Base-by-base conservation (phyloP, 2,329 filamentous ascomycete species). In the Fusarium sublunatum region DNA sequence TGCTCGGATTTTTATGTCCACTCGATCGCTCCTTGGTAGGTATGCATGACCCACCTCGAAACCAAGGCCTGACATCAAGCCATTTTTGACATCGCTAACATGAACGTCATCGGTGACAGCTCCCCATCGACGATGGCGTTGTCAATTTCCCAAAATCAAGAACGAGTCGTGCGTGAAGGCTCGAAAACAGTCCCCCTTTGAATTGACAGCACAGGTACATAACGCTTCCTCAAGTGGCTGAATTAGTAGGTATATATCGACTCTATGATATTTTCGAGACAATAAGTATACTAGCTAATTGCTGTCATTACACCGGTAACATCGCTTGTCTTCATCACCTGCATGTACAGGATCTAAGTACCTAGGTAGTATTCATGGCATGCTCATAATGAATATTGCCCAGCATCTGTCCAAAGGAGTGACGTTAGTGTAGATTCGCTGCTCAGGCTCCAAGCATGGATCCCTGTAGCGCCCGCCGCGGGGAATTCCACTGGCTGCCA, bases 121-220 rank as follows among this genome's bases (percentile, higher is more conserved):
- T 50, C 54, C 42, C 38, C 46, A 66, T 67, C 47, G 39, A 64
- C 28, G 26, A 61, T 67, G 39, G 64, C 60, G 55, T 54, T 39
- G 60, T 35, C 53, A 52, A 47, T 61, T 58, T 43, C 38, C 47
- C 50, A 53, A 49, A 66, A 67, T 65, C 64, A 67, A 67, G 64
- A 64, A 58, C 29, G 46, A 52, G 41, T 44, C 40, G 41, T 42
- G 35, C 56, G 38, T 24, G 32, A 52, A 53, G 53, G 41, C 62
- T 60, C 47, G 52, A 49, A 55, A 59, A 25, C 15, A 28, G 52
- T 52, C 35, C 7, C 19, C 19, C 19, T 19, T 19, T 19, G 19
- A 19, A 19, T 19, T 19, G 19, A 19, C 19, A 19, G 19, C 19
- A 19, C 19, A 19, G 19, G 19, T 19, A 19, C 19, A 19, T 19